phyloP scores from a whole-genome alignment of 1,284 basidiomycete genomes.

The Leccinum solheimii region DNA sequence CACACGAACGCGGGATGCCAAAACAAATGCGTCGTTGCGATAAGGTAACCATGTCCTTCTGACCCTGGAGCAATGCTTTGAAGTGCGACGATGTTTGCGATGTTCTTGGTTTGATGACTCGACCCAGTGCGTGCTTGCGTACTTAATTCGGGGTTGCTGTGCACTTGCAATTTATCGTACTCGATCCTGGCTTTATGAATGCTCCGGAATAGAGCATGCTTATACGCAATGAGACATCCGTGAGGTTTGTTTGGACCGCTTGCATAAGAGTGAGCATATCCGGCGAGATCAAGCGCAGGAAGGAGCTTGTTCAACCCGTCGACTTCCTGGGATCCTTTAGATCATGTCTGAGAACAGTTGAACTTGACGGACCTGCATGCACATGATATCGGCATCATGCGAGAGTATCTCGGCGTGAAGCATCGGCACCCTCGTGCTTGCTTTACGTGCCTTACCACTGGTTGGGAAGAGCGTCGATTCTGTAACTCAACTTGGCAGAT shows the following conservation, averaged over 20 bases:
- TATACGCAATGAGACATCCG: constrained; percentile 80
- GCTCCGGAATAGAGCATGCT: constrained; percentile 50
- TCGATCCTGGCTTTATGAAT: constrained; percentile 49
- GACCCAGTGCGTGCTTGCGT: constrained; percentile 49
- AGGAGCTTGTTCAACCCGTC: constrained; percentile 68
- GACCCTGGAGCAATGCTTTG: constrained; percentile 37
- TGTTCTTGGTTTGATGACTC: constrained; percentile 80
- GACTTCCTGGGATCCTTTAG: constrained; percentile 59
- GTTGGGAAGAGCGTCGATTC: constrained; percentile 85
- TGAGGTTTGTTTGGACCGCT: constrained; percentile 75
- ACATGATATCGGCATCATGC: constrained; percentile 74
- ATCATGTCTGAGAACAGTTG: not conserved
- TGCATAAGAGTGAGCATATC: constrained; percentile 62
- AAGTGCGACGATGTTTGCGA: constrained; percentile 75
- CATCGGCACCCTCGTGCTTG: constrained; percentile 71
- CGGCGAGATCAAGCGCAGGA: constrained; percentile 58
- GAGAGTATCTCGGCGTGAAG: constrained; percentile 69
- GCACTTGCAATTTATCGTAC: constrained; percentile 68
- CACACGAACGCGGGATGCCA: constrained; percentile 84
- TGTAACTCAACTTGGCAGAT: constrained; percentile 32
- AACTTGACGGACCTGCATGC: constrained; percentile 65
- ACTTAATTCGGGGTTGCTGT: constrained; percentile 35
- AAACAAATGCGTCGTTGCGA: constrained; percentile 88
- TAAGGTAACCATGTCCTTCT: constrained; percentile 54
- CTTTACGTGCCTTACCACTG: constrained; percentile 74